Base-by-base conservation (phyloP, 2,329 filamentous ascomycete genomes). In the Gyromitra esculenta region DNA sequence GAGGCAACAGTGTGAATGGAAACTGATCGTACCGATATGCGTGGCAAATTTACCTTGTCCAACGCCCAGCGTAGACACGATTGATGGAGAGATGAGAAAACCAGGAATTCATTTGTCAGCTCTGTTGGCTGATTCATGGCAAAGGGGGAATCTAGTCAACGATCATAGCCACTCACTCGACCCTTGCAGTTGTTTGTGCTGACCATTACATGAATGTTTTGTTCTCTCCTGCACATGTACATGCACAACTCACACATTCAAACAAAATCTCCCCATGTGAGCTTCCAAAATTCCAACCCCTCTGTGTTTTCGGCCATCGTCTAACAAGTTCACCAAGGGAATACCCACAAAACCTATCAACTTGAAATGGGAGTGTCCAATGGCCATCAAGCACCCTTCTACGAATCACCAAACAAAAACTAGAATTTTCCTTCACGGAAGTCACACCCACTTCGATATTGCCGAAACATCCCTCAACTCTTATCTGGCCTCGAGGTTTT, bases 101-200 rank as follows among this genome's bases (percentile, higher is more conserved):
- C 57, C 18, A 21, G 50, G 41, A 73, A 43, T 35, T 56, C 50
- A 8, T 43, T 15, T 21, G 21, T 43, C 41, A 64, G 52, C 21
- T 56, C 15, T 56, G n/a, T 63, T 45, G 21, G 41, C 35, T 39
- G 41, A 45, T 45, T 48, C 45, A 25, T 18, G 7, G 41, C 8
- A 65, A 3, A 3, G 18, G 21, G 15, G 31, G 41, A 13, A 45
- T 41, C 37, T 31, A 43, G 15, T 50, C 25, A 59, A 21, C 52
- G 59, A 59, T 68, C 52, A 68, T 41, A 43, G 45, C 48, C 31
- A 68, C 65, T 68, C 65, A 59, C 65, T 59, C 65, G 52, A 68
- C 35, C 25, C 25, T 35, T 9, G 25, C 25, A 31, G 0, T 31
- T 31, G 39, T 18, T 56, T 9, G 54, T 11, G 31, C 35, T 56